Evolutionary conservation across 1,284 basidiomycete species (phyloP).

Genomic region (Leccinum griseonigrum): DNA sequence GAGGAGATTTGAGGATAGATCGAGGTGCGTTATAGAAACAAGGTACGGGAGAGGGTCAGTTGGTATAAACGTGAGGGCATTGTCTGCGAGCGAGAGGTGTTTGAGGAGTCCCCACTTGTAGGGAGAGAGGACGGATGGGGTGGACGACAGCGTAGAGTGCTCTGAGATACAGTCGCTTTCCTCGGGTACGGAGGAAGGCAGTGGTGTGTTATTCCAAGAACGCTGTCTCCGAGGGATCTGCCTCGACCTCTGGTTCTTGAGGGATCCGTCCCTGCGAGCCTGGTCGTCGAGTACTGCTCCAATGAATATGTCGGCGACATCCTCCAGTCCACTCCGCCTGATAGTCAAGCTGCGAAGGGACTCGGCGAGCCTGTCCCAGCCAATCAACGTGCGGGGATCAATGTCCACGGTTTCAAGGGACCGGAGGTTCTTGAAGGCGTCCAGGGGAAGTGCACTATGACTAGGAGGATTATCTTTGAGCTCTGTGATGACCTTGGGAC

Average conservation of each 20-base stretch:
- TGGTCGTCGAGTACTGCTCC: conserved; percentile 75
- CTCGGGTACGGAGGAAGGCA: conserved; percentile 62
- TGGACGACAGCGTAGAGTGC: conserved; percentile 30
- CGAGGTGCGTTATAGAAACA: conserved; percentile 80
- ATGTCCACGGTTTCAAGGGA: conserved; percentile 74
- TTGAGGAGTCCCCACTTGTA: conserved; percentile 79
- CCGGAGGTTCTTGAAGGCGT: conserved; percentile 81
- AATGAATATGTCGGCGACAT: conserved; percentile 79
- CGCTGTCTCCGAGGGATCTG: conserved; percentile 45
- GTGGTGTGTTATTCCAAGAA: conserved; percentile 50
- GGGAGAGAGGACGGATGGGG: conserved; percentile 48
- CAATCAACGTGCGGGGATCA: conserved; percentile 80
- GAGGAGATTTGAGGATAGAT: conserved; percentile 88
- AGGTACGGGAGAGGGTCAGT: conserved; percentile 70
- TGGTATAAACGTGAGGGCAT: conserved; percentile 82
- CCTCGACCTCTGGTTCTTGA: conserved; percentile 45
- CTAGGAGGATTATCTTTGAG: conserved; percentile 71
- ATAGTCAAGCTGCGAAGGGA: conserved; percentile 73
- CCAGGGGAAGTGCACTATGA: conserved; percentile 75
- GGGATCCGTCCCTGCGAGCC: conserved; percentile 55
- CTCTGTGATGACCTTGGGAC: conserved; percentile 65
- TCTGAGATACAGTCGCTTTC: conserved; percentile 37
- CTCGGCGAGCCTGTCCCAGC: conserved; percentile 80
- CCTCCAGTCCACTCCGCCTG: conserved; percentile 76
- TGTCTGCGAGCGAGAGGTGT: conserved; percentile 78